phyloP scores from a whole-genome alignment of 129 eudicot species.

The Apium graveolens region DNA sequence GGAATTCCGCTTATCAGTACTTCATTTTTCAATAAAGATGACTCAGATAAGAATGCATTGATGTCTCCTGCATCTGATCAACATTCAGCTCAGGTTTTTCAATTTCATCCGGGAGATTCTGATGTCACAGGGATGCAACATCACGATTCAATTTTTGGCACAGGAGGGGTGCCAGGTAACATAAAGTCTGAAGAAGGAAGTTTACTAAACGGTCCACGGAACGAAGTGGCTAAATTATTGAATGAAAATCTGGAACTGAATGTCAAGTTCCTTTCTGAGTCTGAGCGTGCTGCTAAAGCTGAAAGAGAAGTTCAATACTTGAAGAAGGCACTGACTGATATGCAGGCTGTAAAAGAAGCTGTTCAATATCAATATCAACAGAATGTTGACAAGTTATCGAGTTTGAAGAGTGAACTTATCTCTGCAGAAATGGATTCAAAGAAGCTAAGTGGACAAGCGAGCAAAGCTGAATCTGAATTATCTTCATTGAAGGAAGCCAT shows the following conservation, averaged over 20 bases:
- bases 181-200: conserved; percentile 7
- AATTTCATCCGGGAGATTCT: conserved; percentile 7
- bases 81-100: conserved; percentile 11
- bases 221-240: conserved; percentile 21
- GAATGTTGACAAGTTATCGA: conserved; percentile 49
- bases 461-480: conserved; percentile 44
- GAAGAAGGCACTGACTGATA: conserved; percentile 48
- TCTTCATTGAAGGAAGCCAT: conserved; percentile 34
- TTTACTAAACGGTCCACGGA: neutral
- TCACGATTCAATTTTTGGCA: conserved; percentile 16
- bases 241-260: conserved; percentile 36
- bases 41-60: conserved; percentile 16
- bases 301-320: conserved; percentile 49
- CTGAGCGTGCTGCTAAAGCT: conserved; percentile 41
- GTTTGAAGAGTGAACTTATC: conserved; percentile 42
- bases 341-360: conserved; percentile 50
- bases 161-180: neutral
- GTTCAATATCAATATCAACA: conserved; percentile 41
- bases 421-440: conserved; percentile 36
- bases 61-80: conserved; percentile 10
- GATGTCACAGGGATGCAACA: conserved; percentile 24
- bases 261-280: conserved; percentile 31
- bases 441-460: conserved; percentile 38
- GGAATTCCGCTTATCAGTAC: conserved; percentile 24
- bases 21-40: conserved; percentile 25